Evolutionary conservation across 441 rosid species (phyloP).

Genomic region (Raphanus hybrid): DNA sequence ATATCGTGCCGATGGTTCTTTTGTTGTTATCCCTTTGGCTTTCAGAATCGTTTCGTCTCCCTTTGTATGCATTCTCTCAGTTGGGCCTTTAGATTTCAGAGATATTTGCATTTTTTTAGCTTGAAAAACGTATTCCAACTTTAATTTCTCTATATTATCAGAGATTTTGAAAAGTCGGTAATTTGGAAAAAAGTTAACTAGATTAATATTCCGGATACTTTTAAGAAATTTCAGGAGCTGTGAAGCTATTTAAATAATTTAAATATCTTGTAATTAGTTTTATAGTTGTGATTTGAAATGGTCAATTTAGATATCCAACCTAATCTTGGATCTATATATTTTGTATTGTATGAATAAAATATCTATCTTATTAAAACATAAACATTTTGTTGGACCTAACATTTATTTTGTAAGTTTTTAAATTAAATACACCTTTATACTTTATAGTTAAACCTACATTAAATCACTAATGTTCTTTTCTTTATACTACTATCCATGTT

Average conservation of each 20-base stretch:
- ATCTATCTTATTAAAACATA: too few species aligned
- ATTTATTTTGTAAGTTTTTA: too few species aligned
- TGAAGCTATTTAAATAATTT: too few species aligned
- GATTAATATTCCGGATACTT: background rate
- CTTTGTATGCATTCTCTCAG: background rate
- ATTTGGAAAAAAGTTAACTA: background rate
- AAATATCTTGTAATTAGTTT: too few species aligned
- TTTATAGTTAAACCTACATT: too few species aligned
- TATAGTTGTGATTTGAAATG: background rate
- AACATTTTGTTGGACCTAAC: too few species aligned
- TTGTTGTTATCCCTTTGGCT: background rate
- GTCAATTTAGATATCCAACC: background rate
- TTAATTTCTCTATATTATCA: background rate
- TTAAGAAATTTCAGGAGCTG: background rate
- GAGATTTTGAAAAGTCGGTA: background rate
- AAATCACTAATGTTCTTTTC: too few species aligned
- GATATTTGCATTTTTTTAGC: background rate
- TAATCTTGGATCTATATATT: constrained; percentile 7
- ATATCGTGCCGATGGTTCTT: constrained; percentile 39
- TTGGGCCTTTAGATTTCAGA: background rate
- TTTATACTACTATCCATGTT: too few species aligned
- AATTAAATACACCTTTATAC: too few species aligned
- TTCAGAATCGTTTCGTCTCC: constrained; percentile 54
- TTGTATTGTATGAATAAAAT: too few species aligned
- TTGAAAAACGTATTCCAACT: background rate